Base-by-base conservation (phyloP, 1,284 basidiomycete genomes). In the Ustilago curta region DNA sequence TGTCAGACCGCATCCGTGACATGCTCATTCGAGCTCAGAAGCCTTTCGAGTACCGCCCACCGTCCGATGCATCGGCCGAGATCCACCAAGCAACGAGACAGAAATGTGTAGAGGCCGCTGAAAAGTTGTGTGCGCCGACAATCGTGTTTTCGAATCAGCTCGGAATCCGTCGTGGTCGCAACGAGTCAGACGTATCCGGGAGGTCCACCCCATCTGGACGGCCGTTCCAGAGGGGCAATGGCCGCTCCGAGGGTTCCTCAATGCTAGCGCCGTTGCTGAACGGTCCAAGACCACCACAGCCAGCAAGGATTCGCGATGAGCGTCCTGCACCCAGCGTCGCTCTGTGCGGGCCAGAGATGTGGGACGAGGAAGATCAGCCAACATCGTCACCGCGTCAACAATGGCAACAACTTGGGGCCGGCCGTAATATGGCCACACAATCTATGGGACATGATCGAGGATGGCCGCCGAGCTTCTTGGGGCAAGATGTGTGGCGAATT, bases 91-190 rank as follows among this genome's bases (percentile, higher is more conserved):
- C 50, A n/a, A 31, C 55, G 11, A 47, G 59, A 19, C 39, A 53
- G 19, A 35, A 40, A 27, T 47, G 45, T 25, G n/a, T 7, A 0
- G 61, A 61, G 4, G 54, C 69, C 4, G 66, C 66, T 6, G n/a
- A 35, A 3, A 60, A 54, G 50, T 35, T 74, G 32, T 74, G 71
- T 40, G 48, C 53, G 2, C 71, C 71, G 5, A 74, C 71, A 1
- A 59, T 74, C 18, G 54, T 74, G 14, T 74, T 74, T 37, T 65
- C 71, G 2, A 74, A 69, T n/a, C 71, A 74, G 39, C 57, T 74
- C 11, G 62, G 61, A n/a, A 57, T 74, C 7, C 58, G 66, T 4
- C 45, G 62, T 18, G 52, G 39, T 18, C 58, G 55, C 9, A 45
- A 54, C 27, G 71, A 69, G 19, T 19, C 32, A 2, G 53, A 60